Conservation (phyloP, 257 asterid genomes). For the Paraleonurus japonicus region DNA sequence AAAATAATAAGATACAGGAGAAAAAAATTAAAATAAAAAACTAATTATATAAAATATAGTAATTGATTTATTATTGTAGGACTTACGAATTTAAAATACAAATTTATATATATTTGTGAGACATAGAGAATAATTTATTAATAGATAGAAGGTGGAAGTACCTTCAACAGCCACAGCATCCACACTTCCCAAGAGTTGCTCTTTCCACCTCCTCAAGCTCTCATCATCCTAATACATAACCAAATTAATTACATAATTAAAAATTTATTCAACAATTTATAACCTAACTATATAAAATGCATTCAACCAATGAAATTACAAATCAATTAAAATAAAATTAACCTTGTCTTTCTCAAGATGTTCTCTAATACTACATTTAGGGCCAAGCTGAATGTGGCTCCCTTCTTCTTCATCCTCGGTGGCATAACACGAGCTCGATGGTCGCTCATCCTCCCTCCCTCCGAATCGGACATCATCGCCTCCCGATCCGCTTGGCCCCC, state of each 20-base stretch:
- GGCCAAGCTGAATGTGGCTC: slow-evolving; percentile 39
- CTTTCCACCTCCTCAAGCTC: slow-evolving; percentile 56
- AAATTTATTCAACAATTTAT: too few species aligned
- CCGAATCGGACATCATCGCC: slow-evolving; percentile 25
- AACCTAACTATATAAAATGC: too few species aligned
- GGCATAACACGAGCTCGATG: slow-evolving; percentile 32
- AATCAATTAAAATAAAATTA: background rate
- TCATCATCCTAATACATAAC: slow-evolving; percentile 39
- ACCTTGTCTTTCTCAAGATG: slow-evolving; percentile 58
- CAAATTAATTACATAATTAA: background rate
- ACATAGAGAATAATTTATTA: too few species aligned
- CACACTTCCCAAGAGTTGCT: slow-evolving; percentile 46
- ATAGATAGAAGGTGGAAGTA: background rate
- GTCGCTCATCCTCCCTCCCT: slow-evolving; percentile 27
- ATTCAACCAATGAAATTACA: background rate
- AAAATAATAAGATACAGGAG: too few species aligned
- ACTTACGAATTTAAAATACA: too few species aligned
- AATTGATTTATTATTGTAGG: too few species aligned
- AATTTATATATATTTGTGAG: too few species aligned
- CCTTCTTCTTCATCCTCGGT: slow-evolving; percentile 45
- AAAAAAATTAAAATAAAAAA: too few species aligned
- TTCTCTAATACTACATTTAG: slow-evolving; percentile 42
- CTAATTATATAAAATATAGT: too few species aligned
- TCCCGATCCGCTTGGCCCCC: slow-evolving; percentile 29
- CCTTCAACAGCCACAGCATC: slow-evolving; percentile 41